These are phyloP conservation scores for Atkinsonella hypoxylon DNA, from an alignment of 2,329 filamentous ascomycete genomes.

Conservation along the genomic window DNA sequence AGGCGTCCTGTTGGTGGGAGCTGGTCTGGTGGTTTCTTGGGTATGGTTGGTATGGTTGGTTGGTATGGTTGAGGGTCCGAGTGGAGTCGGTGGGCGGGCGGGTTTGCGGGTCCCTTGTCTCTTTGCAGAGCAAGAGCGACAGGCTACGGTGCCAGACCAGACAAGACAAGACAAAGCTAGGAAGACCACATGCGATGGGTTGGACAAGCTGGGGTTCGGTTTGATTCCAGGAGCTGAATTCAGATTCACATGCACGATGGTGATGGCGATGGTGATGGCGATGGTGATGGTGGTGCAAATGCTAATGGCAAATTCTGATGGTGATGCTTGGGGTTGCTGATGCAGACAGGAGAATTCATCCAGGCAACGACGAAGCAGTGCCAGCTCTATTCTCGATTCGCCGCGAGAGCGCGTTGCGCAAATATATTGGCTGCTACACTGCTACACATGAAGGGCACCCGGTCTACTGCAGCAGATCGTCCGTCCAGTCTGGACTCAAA, in stretches of 20 bases:
- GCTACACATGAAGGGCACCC: not conserved
- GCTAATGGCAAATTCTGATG: too few relatives aligned
- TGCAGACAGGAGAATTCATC: not conserved
- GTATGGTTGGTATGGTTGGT: not conserved
- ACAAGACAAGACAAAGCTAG: not conserved
- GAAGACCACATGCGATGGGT: not conserved
- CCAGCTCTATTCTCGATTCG: not conserved
- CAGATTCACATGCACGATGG: not conserved
- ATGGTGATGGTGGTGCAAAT: too few relatives aligned
- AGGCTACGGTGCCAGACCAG: not conserved
- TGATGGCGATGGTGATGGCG: too few relatives aligned
- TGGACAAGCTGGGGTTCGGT: not conserved
- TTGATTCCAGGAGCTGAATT: not conserved
- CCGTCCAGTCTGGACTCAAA: not conserved
- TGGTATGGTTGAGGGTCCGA: slow-evolving; percentile 2
- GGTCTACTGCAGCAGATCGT: not conserved
- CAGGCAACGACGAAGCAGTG: not conserved
- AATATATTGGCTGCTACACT: not conserved
- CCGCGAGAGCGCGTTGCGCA: not conserved
- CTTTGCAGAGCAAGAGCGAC: not conserved
- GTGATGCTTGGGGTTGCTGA: not conserved
- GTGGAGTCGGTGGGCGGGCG: slow-evolving; percentile 6
- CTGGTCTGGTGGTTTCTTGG: not conserved
- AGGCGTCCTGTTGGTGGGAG: slow-evolving; percentile 3
- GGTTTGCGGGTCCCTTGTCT: not conserved